Conservation (phyloP, 768 basidiomycete genomes). For the Tricholoma saponaceum region DNA sequence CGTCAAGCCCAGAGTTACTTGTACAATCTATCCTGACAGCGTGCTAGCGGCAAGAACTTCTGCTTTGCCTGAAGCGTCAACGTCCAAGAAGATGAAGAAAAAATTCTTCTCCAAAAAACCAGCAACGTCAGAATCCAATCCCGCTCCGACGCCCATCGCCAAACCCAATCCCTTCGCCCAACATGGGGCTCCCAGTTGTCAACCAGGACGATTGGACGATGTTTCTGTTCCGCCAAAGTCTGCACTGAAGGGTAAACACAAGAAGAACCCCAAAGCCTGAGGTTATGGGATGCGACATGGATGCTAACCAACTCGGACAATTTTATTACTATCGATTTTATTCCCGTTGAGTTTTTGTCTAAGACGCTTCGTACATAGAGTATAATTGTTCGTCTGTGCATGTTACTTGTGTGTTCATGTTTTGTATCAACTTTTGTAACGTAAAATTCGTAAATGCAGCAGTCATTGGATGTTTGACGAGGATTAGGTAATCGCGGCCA, state of each 20-base stretch:
- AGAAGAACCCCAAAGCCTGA: background rate
- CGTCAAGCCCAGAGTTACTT: background rate
- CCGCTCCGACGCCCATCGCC: background rate
- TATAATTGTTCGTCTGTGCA: too few relatives aligned
- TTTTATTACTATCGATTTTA: too few relatives aligned
- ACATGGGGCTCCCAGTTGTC: background rate
- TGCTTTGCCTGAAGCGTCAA: background rate
- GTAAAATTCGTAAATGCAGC: too few relatives aligned
- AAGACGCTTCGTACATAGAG: too few relatives aligned
- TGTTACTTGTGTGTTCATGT: too few relatives aligned
- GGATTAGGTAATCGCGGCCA: too few relatives aligned
- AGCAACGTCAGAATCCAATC: background rate
- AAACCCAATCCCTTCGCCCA: background rate
- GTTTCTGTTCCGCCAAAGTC: background rate
- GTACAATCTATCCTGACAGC: background rate
- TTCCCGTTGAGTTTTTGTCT: too few relatives aligned
- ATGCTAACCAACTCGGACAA: too few relatives aligned
- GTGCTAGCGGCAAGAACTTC: background rate
- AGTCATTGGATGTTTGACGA: too few relatives aligned
- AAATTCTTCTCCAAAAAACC: too few relatives aligned
- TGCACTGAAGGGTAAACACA: background rate
- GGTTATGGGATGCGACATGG: background rate
- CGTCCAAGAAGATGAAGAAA: background rate
- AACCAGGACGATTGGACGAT: background rate
- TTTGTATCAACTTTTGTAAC: too few relatives aligned